Percentiles rank a stretch among this genome's conserved stretches.
Evolutionary conservation across 2,329 filamentous ascomycete genomes (phyloP).

Genomic region (Aschersonia sp.): DNA sequence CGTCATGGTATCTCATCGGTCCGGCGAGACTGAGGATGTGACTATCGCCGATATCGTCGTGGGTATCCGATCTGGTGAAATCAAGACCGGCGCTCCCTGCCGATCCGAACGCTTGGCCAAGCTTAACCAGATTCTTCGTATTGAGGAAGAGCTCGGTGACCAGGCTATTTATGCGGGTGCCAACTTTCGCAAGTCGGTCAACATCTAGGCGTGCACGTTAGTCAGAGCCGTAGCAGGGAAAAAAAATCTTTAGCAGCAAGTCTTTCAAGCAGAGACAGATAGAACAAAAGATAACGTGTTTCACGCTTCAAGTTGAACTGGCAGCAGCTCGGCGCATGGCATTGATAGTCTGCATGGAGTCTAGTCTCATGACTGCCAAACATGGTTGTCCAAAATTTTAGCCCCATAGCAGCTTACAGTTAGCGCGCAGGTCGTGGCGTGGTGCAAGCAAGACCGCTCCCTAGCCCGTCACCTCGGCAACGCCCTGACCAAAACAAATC

Average conservation of each 20-base stretch:
- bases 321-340: no score
- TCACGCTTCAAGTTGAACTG: no score
- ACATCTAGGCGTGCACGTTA: slow-evolving; percentile 46
- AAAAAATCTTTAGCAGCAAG: no score
- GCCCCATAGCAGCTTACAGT: neutral
- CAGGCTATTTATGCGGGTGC: slow-evolving; percentile 83
- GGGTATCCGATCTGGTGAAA: slow-evolving; percentile 90
- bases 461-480: slow-evolving; percentile 3
- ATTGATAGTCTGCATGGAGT: no score
- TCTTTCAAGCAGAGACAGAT: neutral
- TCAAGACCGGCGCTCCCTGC: slow-evolving; percentile 95
- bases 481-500: neutral
- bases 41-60: slow-evolving; percentile 98
- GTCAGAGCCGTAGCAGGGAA: no score
- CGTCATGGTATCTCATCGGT: slow-evolving; percentile 99
- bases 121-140: slow-evolving; percentile 99
- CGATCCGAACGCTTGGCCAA: slow-evolving; percentile 97
- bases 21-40: slow-evolving; percentile 98
- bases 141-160: slow-evolving; percentile 94
- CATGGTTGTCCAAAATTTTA: no score
- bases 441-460: neutral
- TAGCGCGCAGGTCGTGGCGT: neutral
- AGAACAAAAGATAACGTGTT: neutral
- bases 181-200: slow-evolving; percentile 85
- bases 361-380: no score